Evolutionary conservation across 2,329 filamentous ascomycete genomes (phyloP).

Genomic region (Ceratocystis alfenasii): DNA sequence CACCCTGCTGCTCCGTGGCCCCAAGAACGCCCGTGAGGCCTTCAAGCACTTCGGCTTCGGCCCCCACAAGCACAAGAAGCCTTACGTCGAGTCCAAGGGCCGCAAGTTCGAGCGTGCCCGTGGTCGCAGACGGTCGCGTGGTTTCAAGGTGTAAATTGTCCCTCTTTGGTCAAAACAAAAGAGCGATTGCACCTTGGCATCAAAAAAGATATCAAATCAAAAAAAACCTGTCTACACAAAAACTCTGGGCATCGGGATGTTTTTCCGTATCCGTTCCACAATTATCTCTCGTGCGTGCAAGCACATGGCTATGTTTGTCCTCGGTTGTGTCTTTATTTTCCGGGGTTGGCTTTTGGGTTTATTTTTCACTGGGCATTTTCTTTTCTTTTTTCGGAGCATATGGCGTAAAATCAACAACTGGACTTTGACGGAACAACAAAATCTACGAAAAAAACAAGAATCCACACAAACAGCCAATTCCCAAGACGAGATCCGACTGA

Average conservation of each 20-base stretch:
- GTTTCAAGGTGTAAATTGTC: slow-evolving; percentile 93
- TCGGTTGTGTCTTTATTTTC: slow-evolving; percentile 19
- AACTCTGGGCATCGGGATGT: background rate
- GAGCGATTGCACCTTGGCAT: slow-evolving; percentile 13
- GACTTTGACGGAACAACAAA: slow-evolving; percentile 19
- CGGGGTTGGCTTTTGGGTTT: slow-evolving; percentile 22
- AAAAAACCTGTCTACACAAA: slow-evolving; percentile 17
- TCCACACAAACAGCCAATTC: slow-evolving; percentile 21
- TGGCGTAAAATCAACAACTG: slow-evolving; percentile 18
- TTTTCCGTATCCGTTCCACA: slow-evolving; percentile 6
- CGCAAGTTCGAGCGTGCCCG: slow-evolving; percentile 99
- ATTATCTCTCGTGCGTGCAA: slow-evolving; percentile 8
- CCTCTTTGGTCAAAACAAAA: slow-evolving; percentile 14
- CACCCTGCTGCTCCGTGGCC: slow-evolving; percentile 91
- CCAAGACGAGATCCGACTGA: slow-evolving; percentile 2
- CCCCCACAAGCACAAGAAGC: slow-evolving; percentile 98
- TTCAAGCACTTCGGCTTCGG: slow-evolving; percentile 99
- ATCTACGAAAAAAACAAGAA: slow-evolving; percentile 22
- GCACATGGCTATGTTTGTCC: slow-evolving; percentile 14
- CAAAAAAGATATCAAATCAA: slow-evolving; percentile 18
- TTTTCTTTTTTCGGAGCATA: slow-evolving; percentile 15
- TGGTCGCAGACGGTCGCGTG: slow-evolving; percentile 94
- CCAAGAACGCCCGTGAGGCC: slow-evolving; percentile 96
- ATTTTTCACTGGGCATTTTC: slow-evolving; percentile 8
- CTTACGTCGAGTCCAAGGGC: slow-evolving; percentile 94